Base-by-base conservation (phyloP, 495 filamentous ascomycete species). In the Penicillium roqueforti region DNA sequence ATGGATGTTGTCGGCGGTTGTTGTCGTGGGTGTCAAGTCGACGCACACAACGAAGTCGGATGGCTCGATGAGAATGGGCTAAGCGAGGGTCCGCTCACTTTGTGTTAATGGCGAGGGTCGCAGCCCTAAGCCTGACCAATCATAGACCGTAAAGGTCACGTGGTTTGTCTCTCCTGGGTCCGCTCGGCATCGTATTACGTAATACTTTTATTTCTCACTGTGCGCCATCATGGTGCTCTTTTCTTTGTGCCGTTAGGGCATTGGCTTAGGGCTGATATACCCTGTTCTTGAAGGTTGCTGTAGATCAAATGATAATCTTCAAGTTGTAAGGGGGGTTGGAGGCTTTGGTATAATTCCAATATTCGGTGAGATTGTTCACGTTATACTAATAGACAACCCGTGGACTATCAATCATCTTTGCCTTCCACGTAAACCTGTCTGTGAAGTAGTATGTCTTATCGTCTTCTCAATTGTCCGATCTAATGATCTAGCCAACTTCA, bases 1-100 rank as follows among this genome's bases (percentile, higher is more conserved):
- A 67, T 69, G 67, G 67, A 70, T 60, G 70, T 76, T 75, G 73
- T 75, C 71, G 73, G 71, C 71, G 71, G 70, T 76, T 73, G 72
- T 76, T 74, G 74, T 75, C 72, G 74, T 73, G 67, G 70, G 67
- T 68, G 63, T 71, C 65, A 71, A 65, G 65, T 73, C 66, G 67
- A 74, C 69, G 70, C 70, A 69, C 73, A 75, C 73, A 69, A 72
- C 69, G 65, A 72, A 68, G 67, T 76, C 67, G 68, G 68, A 70
- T 72, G 70, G 68, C 67, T 70, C 68, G 63, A 62, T 69, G 57
- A 58, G 56, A 64, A 60, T 56, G 66, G 60, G 66, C 63, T 75
- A 71, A 72, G 72, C 72, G 69, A 75, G 57, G 50, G 61, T 59
- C 68, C 61, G 47, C 20, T 26, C 34, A 63, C 55, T 68, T 67